phyloP scores from a whole-genome alignment of 2,329 filamentous ascomycete species.

The Microsporum ferrugineum region DNA sequence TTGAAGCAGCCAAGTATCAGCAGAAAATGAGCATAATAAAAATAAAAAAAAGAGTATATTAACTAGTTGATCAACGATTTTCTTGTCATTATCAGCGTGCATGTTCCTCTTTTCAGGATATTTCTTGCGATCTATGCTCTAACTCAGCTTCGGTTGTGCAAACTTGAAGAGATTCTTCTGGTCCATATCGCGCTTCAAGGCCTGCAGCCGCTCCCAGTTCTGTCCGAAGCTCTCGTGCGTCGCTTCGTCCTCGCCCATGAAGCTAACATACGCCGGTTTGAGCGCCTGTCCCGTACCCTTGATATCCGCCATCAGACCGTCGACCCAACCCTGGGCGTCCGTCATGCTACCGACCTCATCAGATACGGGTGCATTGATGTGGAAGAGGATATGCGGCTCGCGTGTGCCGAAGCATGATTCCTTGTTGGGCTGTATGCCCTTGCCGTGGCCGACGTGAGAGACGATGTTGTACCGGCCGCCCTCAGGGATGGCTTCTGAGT shows the following conservation, averaged over 20 bases:
- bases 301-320: neutral
- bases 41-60: neutral
- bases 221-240: neutral
- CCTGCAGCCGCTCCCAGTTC: neutral
- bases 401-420: neutral
- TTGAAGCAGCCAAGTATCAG: neutral
- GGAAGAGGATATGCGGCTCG: neutral
- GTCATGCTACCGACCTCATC: neutral
- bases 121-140: neutral
- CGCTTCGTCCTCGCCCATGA: neutral
- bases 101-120: neutral
- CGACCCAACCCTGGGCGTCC: neutral
- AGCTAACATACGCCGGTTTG: neutral
- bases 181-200: neutral
- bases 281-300: neutral
- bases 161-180: neutral
- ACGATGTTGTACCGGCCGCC: neutral
- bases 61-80: neutral
- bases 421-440: neutral
- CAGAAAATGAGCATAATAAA: neutral
- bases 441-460: neutral
- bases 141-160: neutral
- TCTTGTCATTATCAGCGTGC: neutral
- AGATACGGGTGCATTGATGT: neutral
- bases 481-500: neutral